Evolutionary conservation across 768 basidiomycete genomes (phyloP), one percentile per base, ranked within the genome.

Genomic region (Tulasnella sp.): DNA sequence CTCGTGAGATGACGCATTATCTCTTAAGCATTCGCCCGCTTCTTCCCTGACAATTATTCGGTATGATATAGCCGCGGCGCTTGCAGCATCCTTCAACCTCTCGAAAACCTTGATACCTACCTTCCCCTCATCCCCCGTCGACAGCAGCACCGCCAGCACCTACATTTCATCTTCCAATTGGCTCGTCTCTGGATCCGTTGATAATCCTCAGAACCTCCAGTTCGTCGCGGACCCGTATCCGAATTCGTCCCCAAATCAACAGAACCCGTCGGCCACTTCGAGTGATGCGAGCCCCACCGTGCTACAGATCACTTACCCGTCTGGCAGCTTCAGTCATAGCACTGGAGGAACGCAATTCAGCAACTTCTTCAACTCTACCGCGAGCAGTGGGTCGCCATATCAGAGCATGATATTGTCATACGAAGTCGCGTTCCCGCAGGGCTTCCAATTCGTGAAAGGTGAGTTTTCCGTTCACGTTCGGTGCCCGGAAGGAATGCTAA

Each of bases 161-260:
- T 59, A 50, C 21, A 47, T 59, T 15, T n/a, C 29, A 9, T n/a
- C 5, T 21, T 34, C 44, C 3, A 56, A 42, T 26, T 59, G 56
- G 56, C 29, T 27, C 26, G 56, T 59, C 34, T n/a, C 27, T 26
- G 26, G 34, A 10, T 32, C 32, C 26, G 32, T 29, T 3, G 49
- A 84, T 63, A 78, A 79, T 38, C 73, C 71, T 0, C 64, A 70
- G 48, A 77, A 85, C 65, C 68, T 87, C 58, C 75, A 73, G 7
- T 88, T 88, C 67, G 82, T 86, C 48, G 58, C 66, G 15, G 84
- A 89, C 67, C 84, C 85, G 0, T 88, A 84, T 70, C 80, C 85
- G 4, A 73, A 73, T 58, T 70, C 73, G 8, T 72, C 71, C 1
- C 71, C 77, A 1, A 73, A 70, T 49, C 67, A 56, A 51, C 24